Percentiles rank a stretch among this genome's conserved stretches.
These are phyloP conservation scores for Leccinum longicurvipes DNA, from an alignment of 768 basidiomycete genomes.

Conservation along the genomic window DNA sequence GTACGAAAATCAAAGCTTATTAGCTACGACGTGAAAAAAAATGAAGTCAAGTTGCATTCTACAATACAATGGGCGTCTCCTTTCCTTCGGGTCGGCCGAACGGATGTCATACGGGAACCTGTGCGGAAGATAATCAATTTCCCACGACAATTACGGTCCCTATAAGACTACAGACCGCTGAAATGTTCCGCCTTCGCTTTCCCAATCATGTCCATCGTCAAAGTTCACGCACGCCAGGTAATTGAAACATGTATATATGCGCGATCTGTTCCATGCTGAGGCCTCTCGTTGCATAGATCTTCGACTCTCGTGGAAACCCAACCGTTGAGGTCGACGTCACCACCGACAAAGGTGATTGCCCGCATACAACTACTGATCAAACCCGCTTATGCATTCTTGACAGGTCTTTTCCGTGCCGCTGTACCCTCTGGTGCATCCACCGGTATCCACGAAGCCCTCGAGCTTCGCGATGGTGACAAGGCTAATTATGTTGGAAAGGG, in stretches of 20 bases:
- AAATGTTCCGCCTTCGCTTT: slow-evolving; percentile 19
- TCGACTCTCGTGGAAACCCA: slow-evolving; percentile 98
- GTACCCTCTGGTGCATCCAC: slow-evolving; percentile 99
- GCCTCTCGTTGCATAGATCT: slow-evolving; percentile 62
- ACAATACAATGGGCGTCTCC: not conserved
- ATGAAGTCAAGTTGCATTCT: slow-evolving; percentile 3
- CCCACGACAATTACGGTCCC: slow-evolving; percentile 23
- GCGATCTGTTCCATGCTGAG: slow-evolving; percentile 9
- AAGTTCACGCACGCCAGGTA: slow-evolving; percentile 92
- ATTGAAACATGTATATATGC: slow-evolving; percentile 8
- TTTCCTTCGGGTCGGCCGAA: not conserved
- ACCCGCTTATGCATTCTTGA: slow-evolving; percentile 16
- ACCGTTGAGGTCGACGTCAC: slow-evolving; percentile 91
- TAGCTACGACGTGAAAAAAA: slow-evolving; percentile 12
- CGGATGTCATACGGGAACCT: not conserved
- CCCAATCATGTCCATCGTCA: slow-evolving; percentile 83
- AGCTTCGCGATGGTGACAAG: slow-evolving; percentile 97
- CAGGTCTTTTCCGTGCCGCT: slow-evolving; percentile 89
- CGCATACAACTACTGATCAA: slow-evolving; percentile 3
- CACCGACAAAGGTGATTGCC: slow-evolving; percentile 75
- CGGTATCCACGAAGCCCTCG: slow-evolving; percentile 96
- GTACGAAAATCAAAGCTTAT: slow-evolving; percentile 4
- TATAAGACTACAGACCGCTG: slow-evolving; percentile 20
- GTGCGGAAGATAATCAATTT: slow-evolving; percentile 37
- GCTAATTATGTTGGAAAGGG: slow-evolving; percentile 93